phyloP scores from a whole-genome alignment of 2,329 filamentous ascomycete species.

The Pestalotiopsis sp. region DNA sequence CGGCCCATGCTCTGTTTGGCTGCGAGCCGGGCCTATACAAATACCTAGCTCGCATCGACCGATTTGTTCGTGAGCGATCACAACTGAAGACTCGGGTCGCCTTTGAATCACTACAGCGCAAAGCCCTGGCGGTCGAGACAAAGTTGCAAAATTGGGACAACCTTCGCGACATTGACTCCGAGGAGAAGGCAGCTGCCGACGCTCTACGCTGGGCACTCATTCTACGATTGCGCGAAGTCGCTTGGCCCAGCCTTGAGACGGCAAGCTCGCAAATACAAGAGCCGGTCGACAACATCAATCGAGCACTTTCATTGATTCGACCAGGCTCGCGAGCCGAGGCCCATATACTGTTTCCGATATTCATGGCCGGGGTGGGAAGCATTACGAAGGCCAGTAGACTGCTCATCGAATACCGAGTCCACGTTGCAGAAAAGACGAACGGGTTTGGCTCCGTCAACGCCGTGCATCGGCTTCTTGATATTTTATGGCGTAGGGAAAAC shows the following conservation, averaged over 20 bases:
- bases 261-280: neutral
- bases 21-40: neutral
- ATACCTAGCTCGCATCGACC: neutral
- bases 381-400: neutral
- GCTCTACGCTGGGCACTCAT: neutral
- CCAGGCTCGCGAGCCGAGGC: neutral
- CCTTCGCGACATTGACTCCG: neutral
- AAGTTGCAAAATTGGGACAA: neutral
- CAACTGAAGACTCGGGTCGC: neutral
- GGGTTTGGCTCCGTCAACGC: neutral
- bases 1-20: neutral
- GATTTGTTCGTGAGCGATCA: neutral
- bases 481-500: neutral
- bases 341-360: neutral
- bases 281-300: neutral
- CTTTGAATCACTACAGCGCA: neutral
- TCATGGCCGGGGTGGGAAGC: constrained; percentile 2
- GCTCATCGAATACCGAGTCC: neutral
- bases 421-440: neutral
- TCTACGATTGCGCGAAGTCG: neutral
- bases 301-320: neutral
- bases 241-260: neutral
- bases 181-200: neutral
- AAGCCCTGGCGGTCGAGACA: neutral
- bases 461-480: neutral